These are phyloP conservation scores for Monosporozyma aquatica DNA, from an alignment of 805 yeast genomes.

Conservation along the genomic window DNA sequence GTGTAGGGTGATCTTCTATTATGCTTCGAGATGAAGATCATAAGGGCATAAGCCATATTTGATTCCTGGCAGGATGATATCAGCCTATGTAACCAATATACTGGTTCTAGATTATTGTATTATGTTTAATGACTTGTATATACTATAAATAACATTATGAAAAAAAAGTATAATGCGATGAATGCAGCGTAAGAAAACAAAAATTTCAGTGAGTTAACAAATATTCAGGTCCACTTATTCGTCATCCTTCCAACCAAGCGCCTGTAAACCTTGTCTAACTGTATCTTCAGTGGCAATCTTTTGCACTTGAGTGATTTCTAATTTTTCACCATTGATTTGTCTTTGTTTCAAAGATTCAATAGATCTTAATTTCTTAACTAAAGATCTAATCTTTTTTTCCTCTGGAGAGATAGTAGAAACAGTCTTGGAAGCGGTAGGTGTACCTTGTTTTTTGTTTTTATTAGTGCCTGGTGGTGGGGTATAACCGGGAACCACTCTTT, in stretches of 20 bases:
- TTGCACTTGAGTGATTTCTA: constrained; percentile 87
- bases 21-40: no score
- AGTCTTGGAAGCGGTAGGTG: not conserved
- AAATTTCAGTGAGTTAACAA: no score
- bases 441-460: constrained; percentile 49
- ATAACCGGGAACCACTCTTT: constrained; percentile 38
- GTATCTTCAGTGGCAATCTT: constrained; percentile 82
- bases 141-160: not conserved
- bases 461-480: constrained; percentile 49
- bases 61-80: no score
- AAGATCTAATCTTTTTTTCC: constrained; percentile 84
- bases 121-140: not conserved
- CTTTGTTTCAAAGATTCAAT: constrained; percentile 82
- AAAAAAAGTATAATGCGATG: no score
- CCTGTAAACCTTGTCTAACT: constrained; percentile 62
- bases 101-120: no score
- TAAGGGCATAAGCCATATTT: no score
- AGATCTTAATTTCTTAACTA: constrained; percentile 91
- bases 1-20: no score
- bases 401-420: constrained; percentile 43
- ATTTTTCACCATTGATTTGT: constrained; percentile 70
- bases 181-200: no score
- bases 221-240: no score
- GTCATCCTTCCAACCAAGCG: constrained; percentile 59
- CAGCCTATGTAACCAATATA: no score